phyloP scores from a whole-genome alignment of 345 rosid species.

The Mallotus nudiflorus region DNA sequence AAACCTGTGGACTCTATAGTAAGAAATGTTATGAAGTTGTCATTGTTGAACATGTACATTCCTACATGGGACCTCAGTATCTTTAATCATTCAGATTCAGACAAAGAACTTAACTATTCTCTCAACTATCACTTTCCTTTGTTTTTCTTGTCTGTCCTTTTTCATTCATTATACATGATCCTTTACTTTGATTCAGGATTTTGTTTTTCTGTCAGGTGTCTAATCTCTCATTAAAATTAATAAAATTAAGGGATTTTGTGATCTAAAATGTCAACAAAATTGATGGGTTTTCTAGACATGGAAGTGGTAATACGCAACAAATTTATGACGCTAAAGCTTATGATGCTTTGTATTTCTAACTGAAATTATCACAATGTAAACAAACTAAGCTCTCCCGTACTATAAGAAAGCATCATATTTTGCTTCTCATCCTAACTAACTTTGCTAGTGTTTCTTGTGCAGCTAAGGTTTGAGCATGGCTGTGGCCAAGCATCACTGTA shows the following conservation, averaged over 20 bases:
- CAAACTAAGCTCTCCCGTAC: slow-evolving; percentile 30
- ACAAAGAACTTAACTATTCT: slow-evolving; percentile 15
- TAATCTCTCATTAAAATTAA: neutral
- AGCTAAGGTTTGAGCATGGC: slow-evolving; percentile 75
- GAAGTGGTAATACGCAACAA: neutral
- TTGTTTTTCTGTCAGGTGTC: neutral
- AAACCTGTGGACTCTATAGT: too few relatives aligned
- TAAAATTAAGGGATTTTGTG: neutral
- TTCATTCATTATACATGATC: neutral
- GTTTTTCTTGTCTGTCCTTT: slow-evolving; percentile 10
- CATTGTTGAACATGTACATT: neutral
- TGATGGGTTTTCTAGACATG: neutral
- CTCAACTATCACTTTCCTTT: slow-evolving; percentile 13
- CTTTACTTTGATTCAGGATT: neutral
- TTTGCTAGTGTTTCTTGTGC: slow-evolving; percentile 93
- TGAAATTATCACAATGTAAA: slow-evolving; percentile 24
- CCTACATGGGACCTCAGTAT: slow-evolving; percentile 5
- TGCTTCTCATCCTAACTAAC: slow-evolving; percentile 89
- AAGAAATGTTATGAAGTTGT: neutral
- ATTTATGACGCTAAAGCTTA: neutral
- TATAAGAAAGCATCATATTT: slow-evolving; percentile 45
- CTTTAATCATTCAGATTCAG: slow-evolving; percentile 11
- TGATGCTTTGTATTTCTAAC: slow-evolving; percentile 9
- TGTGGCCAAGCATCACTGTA: slow-evolving; percentile 93
- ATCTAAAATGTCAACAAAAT: neutral